Conservation (phyloP, 139 green algal species). For the Chlamydomonas sp. region DNA sequence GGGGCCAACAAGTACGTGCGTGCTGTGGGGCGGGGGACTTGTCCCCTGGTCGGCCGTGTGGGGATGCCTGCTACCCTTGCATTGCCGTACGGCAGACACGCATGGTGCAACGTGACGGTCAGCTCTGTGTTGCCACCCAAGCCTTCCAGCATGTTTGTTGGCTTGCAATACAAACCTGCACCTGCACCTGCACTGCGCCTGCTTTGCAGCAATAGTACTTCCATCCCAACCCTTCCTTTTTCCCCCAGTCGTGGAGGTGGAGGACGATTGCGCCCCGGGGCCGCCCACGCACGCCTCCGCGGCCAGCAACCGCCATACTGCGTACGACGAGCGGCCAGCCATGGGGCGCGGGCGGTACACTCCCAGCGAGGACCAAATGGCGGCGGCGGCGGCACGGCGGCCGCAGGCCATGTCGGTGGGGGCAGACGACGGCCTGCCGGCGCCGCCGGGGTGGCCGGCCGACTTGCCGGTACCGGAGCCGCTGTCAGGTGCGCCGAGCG, state of each 20-base stretch:
- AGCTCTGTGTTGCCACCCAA: no score
- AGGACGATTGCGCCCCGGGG: conserved; percentile 12
- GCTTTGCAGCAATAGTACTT: no score
- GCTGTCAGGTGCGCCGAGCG: conserved; percentile 36
- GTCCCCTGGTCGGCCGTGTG: neutral
- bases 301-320: conserved; percentile 42
- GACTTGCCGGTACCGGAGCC: conserved; percentile 82
- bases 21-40: neutral
- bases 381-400: conserved; percentile 4
- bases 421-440: neutral
- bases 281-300: neutral
- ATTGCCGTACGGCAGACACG: no score
- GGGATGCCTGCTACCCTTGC: no score
- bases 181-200: no score
- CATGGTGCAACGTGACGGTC: no score
- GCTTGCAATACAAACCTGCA: no score
- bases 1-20: conserved; percentile 20
- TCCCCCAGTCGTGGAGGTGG: conserved; percentile 7
- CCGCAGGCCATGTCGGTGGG: neutral
- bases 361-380: conserved; percentile 18
- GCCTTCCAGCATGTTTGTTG: no score
- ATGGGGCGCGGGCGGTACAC: conserved; percentile 57
- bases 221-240: neutral
- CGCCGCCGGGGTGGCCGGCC: conserved; percentile 68
- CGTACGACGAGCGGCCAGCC: conserved; percentile 84